Evolutionary conservation across 257 asterid genomes (phyloP), one percentile per base, ranked within the genome.

Genomic region (Plantago ovata): DNA sequence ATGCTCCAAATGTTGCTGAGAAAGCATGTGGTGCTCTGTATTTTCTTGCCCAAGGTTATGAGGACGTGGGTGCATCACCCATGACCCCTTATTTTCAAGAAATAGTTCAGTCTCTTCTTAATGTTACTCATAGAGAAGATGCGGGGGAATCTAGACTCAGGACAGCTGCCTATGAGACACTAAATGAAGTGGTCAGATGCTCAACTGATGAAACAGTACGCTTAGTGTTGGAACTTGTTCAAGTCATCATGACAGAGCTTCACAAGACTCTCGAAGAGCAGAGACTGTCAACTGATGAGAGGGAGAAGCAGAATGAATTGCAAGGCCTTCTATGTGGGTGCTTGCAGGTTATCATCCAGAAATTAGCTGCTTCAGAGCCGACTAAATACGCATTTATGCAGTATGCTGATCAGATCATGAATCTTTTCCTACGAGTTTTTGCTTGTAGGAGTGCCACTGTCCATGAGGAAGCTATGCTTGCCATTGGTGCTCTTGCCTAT

Each of bases 391-490:
- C 80, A 4, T 73, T 89, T 68, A 67, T 79, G 81, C 96, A 89
- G 77, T 76, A 71, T 58, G 83, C 91, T 3, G 96, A 89, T 74
- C 95, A 83, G 70, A 85, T 89, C 42, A 83, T 89, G 96, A 77
- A 56, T 64, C 86, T 85, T 50, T 75, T 89, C 55, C 80, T 89
- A 19, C 78, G 69, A 61, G 95, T 85, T 28, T 89, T 89, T 61
- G 91, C 94, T 33, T 81, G 89, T 70, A 79, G 94, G 71, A 85
- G 69, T 73, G 94, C 96, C 36, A 81, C 94, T n/a, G 95, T 78
- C 66, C 96, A 85, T 57, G 95, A 89, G 72, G 96, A 89, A 76
- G 96, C 95, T 2, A 89, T 89, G 94, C 95, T 89, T 62, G 85
- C 95, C 23, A 83, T 89, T 78, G 96, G 95, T 48, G 94, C 95